Evolutionary conservation across 1,139 yeast genomes (phyloP), one percentile per base, ranked within the genome.

Genomic region (Blastobotrys petasosporus): DNA sequence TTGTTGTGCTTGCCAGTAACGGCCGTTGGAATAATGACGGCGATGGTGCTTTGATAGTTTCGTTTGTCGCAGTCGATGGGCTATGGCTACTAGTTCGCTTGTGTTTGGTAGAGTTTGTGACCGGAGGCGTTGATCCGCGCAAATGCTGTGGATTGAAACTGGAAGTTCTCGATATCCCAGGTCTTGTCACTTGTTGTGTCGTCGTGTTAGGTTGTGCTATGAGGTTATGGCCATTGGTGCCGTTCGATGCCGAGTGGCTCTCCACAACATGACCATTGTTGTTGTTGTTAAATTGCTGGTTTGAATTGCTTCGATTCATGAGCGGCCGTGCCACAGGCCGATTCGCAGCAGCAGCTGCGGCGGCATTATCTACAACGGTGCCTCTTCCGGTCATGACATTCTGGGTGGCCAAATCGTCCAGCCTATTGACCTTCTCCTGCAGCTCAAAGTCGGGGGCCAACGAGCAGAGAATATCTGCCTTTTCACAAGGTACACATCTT

Each of bases 401-500:
- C 45, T 51, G 58, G 23, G 45, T 52, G 13, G 60, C 61, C 38
- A 57, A 41, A 23, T 36, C 38, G 41, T 52, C 63, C 28, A 58
- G 49, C 11, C 64, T 54, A 4, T 60, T 54, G 37, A 49, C 57
- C 40, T 59, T 58, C 49, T 53, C 62, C 23, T 56, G 55, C 31
- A 57, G 57, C 47, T 57, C 56, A 43, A 49, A 51, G 34, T 54
- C 58, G 8, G 69, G 68, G 12, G 66, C 65, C 45, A 63, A 44
- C 13, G 60, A 53, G 46, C 67, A 63, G 48, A 54, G 51, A 30
- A 63, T 61, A 34, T 61, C 57, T 9, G 66, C 63, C 41, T 58
- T 55, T 39, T 52, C 56, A 42, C 66, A 63, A 10, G 67, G 66
- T 32, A 59, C 63, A 39, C 66, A 63, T 12, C 63, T 44, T 32